phyloP scores from a whole-genome alignment of 2,329 filamentous ascomycete genomes.

The Calonectria crousiana region DNA sequence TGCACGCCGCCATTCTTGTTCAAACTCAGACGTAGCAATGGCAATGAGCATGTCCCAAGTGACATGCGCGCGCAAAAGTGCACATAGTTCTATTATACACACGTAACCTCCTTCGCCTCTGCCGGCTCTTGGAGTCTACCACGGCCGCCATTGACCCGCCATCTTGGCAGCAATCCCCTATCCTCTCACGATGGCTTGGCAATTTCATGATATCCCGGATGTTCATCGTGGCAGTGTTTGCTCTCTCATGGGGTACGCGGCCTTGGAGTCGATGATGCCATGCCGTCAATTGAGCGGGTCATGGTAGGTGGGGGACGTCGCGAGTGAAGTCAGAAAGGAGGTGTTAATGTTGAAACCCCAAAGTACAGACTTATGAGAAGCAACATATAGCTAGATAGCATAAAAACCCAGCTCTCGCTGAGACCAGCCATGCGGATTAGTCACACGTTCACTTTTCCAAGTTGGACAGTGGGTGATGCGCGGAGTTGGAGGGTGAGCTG shows the following conservation, averaged over 20 bases:
- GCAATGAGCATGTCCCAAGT: background rate
- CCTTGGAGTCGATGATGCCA: conserved; percentile 11
- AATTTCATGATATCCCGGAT: background rate
- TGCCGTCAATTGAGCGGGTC: background rate
- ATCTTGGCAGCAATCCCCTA: background rate
- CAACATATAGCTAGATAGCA: background rate
- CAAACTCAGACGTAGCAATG: no score
- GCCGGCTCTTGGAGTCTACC: background rate
- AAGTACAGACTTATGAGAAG: background rate
- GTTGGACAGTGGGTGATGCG: background rate
- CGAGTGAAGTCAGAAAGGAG: background rate
- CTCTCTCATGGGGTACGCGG: background rate
- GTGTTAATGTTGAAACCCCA: background rate
- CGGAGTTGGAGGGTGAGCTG: background rate
- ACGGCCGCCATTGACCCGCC: background rate
- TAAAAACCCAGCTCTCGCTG: background rate
- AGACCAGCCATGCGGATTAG: background rate
- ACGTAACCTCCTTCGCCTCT: background rate
- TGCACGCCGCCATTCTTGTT: no score
- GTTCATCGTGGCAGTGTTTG: conserved; percentile 1
- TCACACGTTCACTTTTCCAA: background rate
- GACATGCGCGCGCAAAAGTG: background rate
- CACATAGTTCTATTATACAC: background rate
- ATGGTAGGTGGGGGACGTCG: background rate
- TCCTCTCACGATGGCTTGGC: background rate